A percentile compares a stretch with the other conserved stretches of the same genome.
phyloP scores from a whole-genome alignment of 306 rosid species.

The Lathyrus oleraceus region DNA sequence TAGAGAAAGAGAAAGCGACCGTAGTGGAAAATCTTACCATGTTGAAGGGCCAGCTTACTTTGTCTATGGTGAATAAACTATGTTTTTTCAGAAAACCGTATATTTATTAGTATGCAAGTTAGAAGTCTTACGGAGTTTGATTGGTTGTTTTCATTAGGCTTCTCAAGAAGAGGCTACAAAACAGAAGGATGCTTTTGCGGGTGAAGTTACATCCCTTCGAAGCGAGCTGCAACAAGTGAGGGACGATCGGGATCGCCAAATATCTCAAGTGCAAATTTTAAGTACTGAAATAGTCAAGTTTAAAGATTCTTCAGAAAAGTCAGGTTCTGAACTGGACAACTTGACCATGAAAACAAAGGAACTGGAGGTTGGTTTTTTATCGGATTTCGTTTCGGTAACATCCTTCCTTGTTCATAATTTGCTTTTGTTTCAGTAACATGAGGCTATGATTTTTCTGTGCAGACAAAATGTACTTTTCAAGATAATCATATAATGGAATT shows the following conservation, averaged over 20 bases:
- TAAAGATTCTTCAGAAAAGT: constrained; percentile 64
- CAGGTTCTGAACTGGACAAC: constrained; percentile 57
- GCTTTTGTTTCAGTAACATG: neutral
- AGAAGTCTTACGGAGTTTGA: constrained; percentile 18
- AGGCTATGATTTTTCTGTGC: constrained; percentile 37
- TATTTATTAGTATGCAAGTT: neutral
- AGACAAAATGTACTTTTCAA: constrained; percentile 76
- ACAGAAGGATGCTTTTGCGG: constrained; percentile 77
- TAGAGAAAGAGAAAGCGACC: constrained; percentile 83
- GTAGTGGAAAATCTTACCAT: constrained; percentile 73
- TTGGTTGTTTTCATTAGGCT: constrained; percentile 51
- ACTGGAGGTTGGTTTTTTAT: constrained; percentile 67
- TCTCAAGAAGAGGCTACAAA: constrained; percentile 91
- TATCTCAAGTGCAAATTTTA: constrained; percentile 61
- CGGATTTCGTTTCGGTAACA: constrained; percentile 16
- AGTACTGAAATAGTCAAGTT: constrained; percentile 62
- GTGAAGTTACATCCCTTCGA: constrained; percentile 68
- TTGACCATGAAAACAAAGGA: constrained; percentile 56
- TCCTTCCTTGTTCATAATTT: neutral
- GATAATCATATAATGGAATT: constrained; percentile 57
- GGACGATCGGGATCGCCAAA: constrained; percentile 70
- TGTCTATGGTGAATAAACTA: constrained; percentile 65
- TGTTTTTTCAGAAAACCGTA: neutral
- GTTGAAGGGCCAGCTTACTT: constrained; percentile 80
- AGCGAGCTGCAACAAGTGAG: constrained; percentile 77